Evolutionary conservation across 176 grass and related monocot species (phyloP).

Genomic region (Zizania latifolia): DNA sequence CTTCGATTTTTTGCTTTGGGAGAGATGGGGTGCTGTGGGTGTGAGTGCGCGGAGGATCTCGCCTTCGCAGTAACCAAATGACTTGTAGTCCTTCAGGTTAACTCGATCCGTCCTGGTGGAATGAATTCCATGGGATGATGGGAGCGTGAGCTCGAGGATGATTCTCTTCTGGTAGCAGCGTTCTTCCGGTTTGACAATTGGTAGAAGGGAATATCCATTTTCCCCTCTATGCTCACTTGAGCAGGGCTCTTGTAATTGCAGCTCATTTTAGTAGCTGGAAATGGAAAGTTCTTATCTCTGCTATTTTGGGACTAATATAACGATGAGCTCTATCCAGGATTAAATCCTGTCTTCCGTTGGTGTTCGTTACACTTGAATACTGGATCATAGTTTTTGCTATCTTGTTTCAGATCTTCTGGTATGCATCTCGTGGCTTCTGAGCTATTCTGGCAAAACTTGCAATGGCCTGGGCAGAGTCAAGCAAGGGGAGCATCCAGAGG

Average conservation of each 20-base stretch:
- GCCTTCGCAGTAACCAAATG: not conserved
- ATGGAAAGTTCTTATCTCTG: not conserved
- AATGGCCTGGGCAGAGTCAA: conserved; percentile 38
- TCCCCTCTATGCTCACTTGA: not conserved
- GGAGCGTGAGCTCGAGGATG: not conserved
- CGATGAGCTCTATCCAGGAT: not conserved
- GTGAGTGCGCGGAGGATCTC: not conserved
- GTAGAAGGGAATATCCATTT: not conserved
- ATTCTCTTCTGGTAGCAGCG: not conserved
- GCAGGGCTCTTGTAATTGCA: not conserved
- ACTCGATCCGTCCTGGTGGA: not conserved
- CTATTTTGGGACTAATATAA: not conserved
- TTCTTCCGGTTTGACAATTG: not conserved
- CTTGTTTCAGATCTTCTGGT: conserved; percentile 24
- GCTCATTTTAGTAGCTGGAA: not conserved
- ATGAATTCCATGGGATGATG: not conserved
- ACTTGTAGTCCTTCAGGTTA: not conserved
- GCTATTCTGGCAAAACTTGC: conserved; percentile 15
- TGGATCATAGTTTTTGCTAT: not conserved
- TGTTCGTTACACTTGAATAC: not conserved
- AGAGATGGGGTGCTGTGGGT: not conserved
- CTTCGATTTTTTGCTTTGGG: too few relatives aligned
- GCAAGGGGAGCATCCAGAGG: conserved; percentile 25
- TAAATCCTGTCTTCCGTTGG: not conserved
- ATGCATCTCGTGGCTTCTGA: not conserved